These are phyloP conservation scores for Penicillium frequentans DNA, from an alignment of 2,329 filamentous ascomycete species.

Conservation along the genomic window DNA sequence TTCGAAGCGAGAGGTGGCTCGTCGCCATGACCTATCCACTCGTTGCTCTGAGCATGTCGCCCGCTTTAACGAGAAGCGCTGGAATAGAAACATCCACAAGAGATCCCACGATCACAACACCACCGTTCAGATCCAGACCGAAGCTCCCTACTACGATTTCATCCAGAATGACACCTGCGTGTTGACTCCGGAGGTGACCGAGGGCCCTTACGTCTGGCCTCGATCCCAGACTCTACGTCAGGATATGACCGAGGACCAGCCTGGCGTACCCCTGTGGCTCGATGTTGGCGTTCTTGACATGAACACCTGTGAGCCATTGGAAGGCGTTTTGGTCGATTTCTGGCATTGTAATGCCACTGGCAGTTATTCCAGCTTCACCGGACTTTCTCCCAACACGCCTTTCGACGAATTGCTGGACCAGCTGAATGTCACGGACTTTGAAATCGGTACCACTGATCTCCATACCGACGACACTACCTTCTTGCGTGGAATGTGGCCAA, in stretches of 20 bases:
- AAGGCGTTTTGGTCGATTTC: conserved; percentile 39
- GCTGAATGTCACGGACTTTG: conserved; percentile 29
- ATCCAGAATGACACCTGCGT: too few species aligned
- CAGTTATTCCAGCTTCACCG: conserved; percentile 33
- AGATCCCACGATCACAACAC: too few species aligned
- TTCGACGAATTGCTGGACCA: conserved; percentile 30
- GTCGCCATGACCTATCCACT: too few species aligned
- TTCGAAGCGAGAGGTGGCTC: too few species aligned
- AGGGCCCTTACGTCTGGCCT: too few species aligned
- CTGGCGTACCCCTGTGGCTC: conserved; percentile 42
- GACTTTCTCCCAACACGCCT: conserved; percentile 28
- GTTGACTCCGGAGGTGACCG: too few species aligned
- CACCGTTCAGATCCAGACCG: too few species aligned
- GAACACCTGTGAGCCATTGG: conserved; percentile 40
- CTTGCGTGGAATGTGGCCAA: conserved; percentile 49
- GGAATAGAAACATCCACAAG: too few species aligned
- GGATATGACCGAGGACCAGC: conserved; percentile 28
- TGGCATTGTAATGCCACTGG: conserved; percentile 49
- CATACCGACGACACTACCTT: conserved; percentile 38
- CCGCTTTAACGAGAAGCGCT: too few species aligned
- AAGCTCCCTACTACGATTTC: too few species aligned
- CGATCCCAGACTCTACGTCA: too few species aligned
- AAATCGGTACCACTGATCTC: conserved; percentile 15
- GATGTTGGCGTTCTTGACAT: conserved; percentile 47
- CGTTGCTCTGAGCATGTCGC: too few species aligned